A percentile compares a stretch with the other conserved stretches of the same genome.
Evolutionary conservation across 495 filamentous ascomycete genomes (phyloP).

Genomic region (Penicillium cinerascens): DNA sequence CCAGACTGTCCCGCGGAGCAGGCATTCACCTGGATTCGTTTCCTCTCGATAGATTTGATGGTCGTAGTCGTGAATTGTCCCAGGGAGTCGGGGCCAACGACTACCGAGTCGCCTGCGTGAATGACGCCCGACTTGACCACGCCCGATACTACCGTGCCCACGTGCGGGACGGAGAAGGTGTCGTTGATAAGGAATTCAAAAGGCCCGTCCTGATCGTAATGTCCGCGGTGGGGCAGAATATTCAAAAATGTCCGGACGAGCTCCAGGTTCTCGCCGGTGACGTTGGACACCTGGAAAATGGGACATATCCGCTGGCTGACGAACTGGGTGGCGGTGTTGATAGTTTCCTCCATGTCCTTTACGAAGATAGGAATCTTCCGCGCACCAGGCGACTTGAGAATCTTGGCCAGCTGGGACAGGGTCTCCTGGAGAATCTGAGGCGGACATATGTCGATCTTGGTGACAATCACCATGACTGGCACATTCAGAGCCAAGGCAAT

Average conservation of each 20-base stretch:
- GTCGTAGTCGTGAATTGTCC: conserved; percentile 88
- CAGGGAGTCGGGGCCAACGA: conserved; percentile 87
- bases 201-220: conserved; percentile 80
- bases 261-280: conserved; percentile 82
- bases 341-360: conserved; percentile 83
- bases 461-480: conserved; percentile 96
- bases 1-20: conserved; percentile 91
- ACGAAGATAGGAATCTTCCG: conserved; percentile 98
- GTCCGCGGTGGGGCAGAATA: conserved; percentile 90
- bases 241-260: conserved; percentile 88
- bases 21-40: conserved; percentile 84
- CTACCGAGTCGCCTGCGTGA: conserved; percentile 83
- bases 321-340: conserved; percentile 95
- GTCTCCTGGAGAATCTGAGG: conserved; percentile 94
- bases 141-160: conserved; percentile 92
- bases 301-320: conserved; percentile 94
- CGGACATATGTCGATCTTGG: conserved; percentile 98
- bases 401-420: conserved; percentile 83
- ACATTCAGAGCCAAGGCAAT: conserved; percentile 95
- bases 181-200: conserved; percentile 98
- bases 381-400: conserved; percentile 89
- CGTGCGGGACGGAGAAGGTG: conserved; percentile 97
- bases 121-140: conserved; percentile 83
- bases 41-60: conserved; percentile 91
- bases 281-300: conserved; percentile 97